Evolutionary conservation across 2,329 filamentous ascomycete genomes (phyloP).

Genomic region (Xylariales sp.): DNA sequence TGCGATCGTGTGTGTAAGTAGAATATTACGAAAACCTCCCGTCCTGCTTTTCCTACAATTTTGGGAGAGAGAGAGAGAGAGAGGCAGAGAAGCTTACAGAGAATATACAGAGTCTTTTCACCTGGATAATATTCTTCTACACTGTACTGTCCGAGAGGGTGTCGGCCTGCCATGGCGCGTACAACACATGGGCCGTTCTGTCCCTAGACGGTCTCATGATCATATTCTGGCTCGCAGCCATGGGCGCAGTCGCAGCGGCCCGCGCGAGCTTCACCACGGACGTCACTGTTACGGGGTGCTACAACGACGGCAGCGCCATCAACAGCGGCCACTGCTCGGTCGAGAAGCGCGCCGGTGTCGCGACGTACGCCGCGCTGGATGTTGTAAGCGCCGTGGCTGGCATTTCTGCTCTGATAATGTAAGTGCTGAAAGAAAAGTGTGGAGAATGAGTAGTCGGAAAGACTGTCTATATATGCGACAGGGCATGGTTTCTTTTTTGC

Average conservation of each 20-base stretch:
- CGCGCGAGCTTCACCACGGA: slow-evolving; percentile 29
- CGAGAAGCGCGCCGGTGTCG: slow-evolving; percentile 25
- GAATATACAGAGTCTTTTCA: slow-evolving; percentile 40
- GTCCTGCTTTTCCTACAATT: too few relatives aligned
- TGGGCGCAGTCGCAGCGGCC: slow-evolving; percentile 33
- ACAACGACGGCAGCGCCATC: slow-evolving; percentile 32
- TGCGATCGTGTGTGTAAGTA: slow-evolving; percentile 33
- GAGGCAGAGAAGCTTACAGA: too few relatives aligned
- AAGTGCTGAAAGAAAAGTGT: neutral
- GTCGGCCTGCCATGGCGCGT: slow-evolving; percentile 24
- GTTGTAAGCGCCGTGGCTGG: slow-evolving; percentile 36
- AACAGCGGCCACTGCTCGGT: slow-evolving; percentile 32
- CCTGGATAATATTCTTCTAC: slow-evolving; percentile 40
- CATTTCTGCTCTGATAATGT: slow-evolving; percentile 33
- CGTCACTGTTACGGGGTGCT: slow-evolving; percentile 23
- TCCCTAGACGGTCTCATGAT: slow-evolving; percentile 38
- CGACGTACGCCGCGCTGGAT: slow-evolving; percentile 28
- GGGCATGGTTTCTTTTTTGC: neutral
- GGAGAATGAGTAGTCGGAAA: too few relatives aligned
- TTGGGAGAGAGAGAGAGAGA: too few relatives aligned
- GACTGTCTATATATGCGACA: too few relatives aligned
- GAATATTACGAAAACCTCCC: neutral
- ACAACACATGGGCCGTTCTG: slow-evolving; percentile 41
- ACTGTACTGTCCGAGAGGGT: slow-evolving; percentile 36
- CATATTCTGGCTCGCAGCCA: slow-evolving; percentile 43